phyloP scores from a whole-genome alignment of 2,329 filamentous ascomycete species.

The Leptographium galeiforme region DNA sequence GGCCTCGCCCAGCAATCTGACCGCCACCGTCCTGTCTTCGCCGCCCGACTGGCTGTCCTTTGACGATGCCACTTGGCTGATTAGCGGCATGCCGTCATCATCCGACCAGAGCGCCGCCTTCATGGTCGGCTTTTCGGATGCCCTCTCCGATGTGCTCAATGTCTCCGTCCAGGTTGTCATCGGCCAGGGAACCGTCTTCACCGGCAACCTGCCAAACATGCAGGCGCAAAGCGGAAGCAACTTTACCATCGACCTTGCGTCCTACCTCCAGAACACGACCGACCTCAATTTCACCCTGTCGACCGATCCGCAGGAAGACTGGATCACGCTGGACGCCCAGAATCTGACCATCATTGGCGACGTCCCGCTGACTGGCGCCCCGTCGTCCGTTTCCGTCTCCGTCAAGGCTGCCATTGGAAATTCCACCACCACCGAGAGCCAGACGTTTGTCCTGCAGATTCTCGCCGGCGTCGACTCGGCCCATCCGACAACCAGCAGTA shows the following conservation, averaged over 20 bases:
- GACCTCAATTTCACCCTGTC: conserved; percentile 24
- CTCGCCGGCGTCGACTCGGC: conserved; percentile 14
- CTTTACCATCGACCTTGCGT: conserved; percentile 28
- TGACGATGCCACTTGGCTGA: conserved; percentile 43
- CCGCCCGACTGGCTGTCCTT: conserved; percentile 58
- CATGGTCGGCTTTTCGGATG: conserved; percentile 44
- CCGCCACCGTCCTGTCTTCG: conserved; percentile 33
- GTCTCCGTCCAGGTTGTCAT: conserved; percentile 31
- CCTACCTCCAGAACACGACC: conserved; percentile 26
- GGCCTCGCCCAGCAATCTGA: conserved; percentile 21
- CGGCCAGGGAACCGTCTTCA: conserved; percentile 23
- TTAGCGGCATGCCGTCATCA: conserved; percentile 53
- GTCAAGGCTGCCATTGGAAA: conserved; percentile 20
- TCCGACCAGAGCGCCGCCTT: conserved; percentile 47
- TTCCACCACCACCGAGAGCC: conserved; percentile 21
- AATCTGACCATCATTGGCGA: conserved; percentile 25
- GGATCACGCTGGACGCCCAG: conserved; percentile 26
- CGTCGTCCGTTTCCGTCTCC: conserved; percentile 14
- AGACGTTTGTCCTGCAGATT: conserved; percentile 24
- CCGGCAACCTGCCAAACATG: conserved; percentile 24
- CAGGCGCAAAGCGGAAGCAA: conserved; percentile 25
- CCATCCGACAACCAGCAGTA: conserved; percentile 13
- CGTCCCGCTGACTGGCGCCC: conserved; percentile 21
- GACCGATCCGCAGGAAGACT: conserved; percentile 23
- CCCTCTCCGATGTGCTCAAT: conserved; percentile 44